Conservation (phyloP, 306 rosid species). For the Bauhinia variegata region DNA sequence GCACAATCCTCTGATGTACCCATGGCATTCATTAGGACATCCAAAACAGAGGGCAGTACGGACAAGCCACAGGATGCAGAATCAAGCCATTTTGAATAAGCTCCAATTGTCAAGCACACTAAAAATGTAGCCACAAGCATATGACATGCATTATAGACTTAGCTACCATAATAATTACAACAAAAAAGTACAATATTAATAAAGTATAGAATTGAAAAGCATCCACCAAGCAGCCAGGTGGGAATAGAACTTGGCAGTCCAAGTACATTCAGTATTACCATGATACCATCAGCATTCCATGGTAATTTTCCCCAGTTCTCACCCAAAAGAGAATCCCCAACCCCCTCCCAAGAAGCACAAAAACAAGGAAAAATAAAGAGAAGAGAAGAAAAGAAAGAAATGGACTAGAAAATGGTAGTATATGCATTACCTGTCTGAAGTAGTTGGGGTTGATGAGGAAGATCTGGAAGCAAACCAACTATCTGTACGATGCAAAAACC, state of each 20-base stretch:
- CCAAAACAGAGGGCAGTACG: slow-evolving; percentile 82
- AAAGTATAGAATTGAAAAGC: slow-evolving; percentile 29
- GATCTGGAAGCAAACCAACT: slow-evolving; percentile 77
- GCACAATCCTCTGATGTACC: slow-evolving; percentile 92
- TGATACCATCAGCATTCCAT: no score
- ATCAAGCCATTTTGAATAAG: slow-evolving; percentile 97
- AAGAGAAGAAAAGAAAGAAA: no score
- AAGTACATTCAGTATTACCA: no score
- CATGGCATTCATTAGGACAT: slow-evolving; percentile 91
- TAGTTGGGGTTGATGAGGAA: slow-evolving; percentile 86
- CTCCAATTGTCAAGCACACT: slow-evolving; percentile 94
- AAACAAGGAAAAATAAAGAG: no score
- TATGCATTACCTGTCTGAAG: slow-evolving; percentile 86
- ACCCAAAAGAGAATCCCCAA: no score
- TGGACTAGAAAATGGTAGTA: no score
- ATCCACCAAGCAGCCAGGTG: slow-evolving; percentile 21
- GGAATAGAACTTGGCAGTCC: no score
- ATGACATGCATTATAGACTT: slow-evolving; percentile 23
- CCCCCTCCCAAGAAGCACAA: no score
- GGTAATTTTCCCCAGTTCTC: no score
- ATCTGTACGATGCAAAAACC: slow-evolving; percentile 54
- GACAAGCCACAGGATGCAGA: slow-evolving; percentile 79
- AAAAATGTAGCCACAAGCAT: slow-evolving; percentile 46
- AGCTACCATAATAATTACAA: slow-evolving; percentile 22
- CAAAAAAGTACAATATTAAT: slow-evolving; percentile 17